A percentile compares a stretch with the other conserved stretches of the same genome.
phyloP scores from a whole-genome alignment of 768 basidiomycete species.

The Clitopilus passeckerianus region DNA sequence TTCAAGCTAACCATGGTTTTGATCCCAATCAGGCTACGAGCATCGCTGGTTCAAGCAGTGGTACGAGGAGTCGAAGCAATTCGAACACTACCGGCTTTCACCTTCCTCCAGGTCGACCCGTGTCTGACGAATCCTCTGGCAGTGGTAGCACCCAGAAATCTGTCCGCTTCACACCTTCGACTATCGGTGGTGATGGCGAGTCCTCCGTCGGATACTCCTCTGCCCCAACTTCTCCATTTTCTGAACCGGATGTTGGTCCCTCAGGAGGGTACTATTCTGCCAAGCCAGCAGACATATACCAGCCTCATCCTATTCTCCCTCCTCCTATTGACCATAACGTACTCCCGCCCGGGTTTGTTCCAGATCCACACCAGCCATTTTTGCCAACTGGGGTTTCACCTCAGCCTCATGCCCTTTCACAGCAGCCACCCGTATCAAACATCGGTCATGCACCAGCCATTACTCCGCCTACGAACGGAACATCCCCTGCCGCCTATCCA shows the following conservation, averaged over 20 bases:
- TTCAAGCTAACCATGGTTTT: neutral
- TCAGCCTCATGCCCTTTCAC: conserved; percentile 1
- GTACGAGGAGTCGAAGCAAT: neutral
- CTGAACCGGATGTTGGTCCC: conserved; percentile 1
- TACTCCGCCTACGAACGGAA: neutral
- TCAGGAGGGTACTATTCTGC: neutral
- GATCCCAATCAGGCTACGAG: neutral
- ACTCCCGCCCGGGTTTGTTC: conserved; percentile 15
- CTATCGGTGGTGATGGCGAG: conserved; percentile 24
- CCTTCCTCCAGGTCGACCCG: neutral
- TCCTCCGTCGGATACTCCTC: conserved; percentile 11
- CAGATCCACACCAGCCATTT: conserved; percentile 6
- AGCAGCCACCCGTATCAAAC: neutral
- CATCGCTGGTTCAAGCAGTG: neutral
- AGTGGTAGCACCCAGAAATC: conserved; percentile 33
- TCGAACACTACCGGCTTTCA: neutral
- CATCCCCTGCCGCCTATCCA: neutral
- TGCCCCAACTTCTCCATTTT: conserved; percentile 15
- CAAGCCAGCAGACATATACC: neutral
- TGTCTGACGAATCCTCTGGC: conserved; percentile 13
- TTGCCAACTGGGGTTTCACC: neutral
- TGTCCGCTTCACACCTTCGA: conserved; percentile 47
- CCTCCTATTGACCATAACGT: conserved; percentile 4
- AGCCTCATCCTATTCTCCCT: neutral
- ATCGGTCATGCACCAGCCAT: conserved; percentile 1